These are phyloP conservation scores for Penicillium roqueforti DNA, from an alignment of 495 filamentous ascomycete genomes.

Conservation along the genomic window DNA sequence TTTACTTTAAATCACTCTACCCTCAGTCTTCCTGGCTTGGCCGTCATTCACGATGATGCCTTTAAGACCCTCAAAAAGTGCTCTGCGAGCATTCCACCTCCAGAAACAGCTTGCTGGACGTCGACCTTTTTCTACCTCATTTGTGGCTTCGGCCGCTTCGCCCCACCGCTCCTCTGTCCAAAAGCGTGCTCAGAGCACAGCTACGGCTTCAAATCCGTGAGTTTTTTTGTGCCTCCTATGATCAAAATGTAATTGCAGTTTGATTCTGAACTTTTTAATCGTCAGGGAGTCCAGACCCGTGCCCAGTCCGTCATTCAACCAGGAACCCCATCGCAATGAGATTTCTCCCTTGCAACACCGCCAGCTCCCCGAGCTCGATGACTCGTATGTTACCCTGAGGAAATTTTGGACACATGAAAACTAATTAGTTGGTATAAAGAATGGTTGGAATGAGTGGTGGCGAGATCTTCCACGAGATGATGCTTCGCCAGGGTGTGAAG, in stretches of 20 bases:
- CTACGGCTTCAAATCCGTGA: conserved; percentile 43
- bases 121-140: conserved; percentile 41
- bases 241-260: not conserved
- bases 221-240: conserved; percentile 12
- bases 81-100: conserved; percentile 42
- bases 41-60: conserved; percentile 46
- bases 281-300: conserved; percentile 46
- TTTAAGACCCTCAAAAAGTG: conserved; percentile 47
- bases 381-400: conserved; percentile 43
- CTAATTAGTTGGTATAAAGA: conserved; percentile 37
- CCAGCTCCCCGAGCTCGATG: conserved; percentile 66
- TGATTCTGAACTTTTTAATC: not conserved
- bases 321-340: conserved; percentile 54
- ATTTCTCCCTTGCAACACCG: conserved; percentile 66
- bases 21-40: conserved; percentile 27
- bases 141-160: conserved; percentile 40
- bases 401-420: conserved; percentile 3
- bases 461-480: conserved; percentile 99
- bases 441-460: conserved; percentile 95
- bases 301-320: conserved; percentile 72
- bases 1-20: conserved; percentile 15
- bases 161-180: conserved; percentile 44
- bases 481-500: conserved; percentile 87
- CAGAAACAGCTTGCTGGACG: conserved; percentile 38
- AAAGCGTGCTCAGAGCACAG: conserved; percentile 50